These are phyloP conservation scores for Pseudogymnoascus sp. DNA, from an alignment of 2,329 filamentous ascomycete genomes.

Conservation along the genomic window DNA sequence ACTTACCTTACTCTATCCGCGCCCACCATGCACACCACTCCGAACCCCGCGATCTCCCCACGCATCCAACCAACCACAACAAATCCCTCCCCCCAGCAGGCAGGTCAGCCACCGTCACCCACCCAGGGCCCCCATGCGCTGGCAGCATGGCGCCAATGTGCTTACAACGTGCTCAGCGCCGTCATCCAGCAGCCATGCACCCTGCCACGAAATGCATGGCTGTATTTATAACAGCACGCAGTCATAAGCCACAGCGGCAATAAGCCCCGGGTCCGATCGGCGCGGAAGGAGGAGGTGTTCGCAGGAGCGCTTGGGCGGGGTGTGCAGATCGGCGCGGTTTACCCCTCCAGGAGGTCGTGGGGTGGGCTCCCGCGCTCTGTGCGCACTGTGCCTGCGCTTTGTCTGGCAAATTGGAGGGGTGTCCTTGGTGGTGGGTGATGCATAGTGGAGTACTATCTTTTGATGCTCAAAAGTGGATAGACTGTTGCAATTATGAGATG, in stretches of 20 bases:
- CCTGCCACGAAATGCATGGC: not conserved
- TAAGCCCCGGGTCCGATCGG: not conserved
- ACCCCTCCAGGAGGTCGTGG: not conserved
- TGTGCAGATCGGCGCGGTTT: not conserved
- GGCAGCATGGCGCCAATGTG: conserved; percentile 7
- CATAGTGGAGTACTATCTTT: not conserved
- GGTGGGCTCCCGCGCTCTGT: not conserved
- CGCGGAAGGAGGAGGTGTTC: not conserved
- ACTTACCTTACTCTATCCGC: not conserved
- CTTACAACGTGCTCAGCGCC: conserved; percentile 3
- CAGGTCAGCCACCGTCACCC: not conserved
- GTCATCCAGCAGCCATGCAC: not conserved
- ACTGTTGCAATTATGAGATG: not conserved
- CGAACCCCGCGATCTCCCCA: not conserved
- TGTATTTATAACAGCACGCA: not conserved
- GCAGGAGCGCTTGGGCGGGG: not conserved
- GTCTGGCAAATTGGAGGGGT: not conserved
- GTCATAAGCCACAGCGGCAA: conserved; percentile 6
- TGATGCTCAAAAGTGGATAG: not conserved
- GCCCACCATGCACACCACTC: not conserved
- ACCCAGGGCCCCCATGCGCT: not conserved
- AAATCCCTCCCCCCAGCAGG: not conserved
- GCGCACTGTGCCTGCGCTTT: conserved; percentile 1
- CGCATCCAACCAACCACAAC: conserved; percentile 4
- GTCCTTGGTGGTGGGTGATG: not conserved